phyloP scores from a whole-genome alignment of 2,329 filamentous ascomycete species.

The Penicillium sp. region DNA sequence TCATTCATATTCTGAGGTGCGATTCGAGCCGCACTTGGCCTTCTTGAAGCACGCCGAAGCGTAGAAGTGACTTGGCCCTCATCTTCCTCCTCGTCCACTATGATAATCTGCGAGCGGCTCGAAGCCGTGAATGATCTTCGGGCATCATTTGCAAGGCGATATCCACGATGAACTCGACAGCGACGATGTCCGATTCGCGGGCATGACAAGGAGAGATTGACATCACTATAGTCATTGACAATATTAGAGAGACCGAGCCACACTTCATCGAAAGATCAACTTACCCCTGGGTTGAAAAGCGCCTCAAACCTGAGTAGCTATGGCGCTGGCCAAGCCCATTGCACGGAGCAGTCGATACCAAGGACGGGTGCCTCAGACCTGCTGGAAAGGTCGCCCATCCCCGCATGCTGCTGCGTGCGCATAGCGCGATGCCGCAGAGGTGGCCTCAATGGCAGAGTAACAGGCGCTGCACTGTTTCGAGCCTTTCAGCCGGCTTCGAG shows the following conservation, averaged over 20 bases:
- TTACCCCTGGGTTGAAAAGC: background rate
- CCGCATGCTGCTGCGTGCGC: constrained; percentile 19
- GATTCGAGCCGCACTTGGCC: background rate
- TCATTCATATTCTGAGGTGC: constrained; percentile 1
- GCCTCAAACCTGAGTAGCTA: background rate
- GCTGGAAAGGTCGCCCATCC: constrained; percentile 15
- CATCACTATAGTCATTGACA: background rate
- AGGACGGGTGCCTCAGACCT: constrained; percentile 15
- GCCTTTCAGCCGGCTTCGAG: background rate
- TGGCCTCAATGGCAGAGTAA: background rate
- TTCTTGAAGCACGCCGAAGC: background rate
- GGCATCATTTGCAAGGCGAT: background rate
- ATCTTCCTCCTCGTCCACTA: constrained; percentile 9
- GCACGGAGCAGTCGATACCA: constrained; percentile 3
- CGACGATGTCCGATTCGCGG: background rate
- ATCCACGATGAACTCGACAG: background rate
- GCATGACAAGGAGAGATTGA: background rate
- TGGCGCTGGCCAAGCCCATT: background rate
- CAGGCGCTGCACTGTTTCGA: background rate
- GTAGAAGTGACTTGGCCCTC: background rate
- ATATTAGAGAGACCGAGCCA: background rate
- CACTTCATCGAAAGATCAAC: background rate
- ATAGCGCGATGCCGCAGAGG: constrained; percentile 11
- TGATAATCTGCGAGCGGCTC: background rate
- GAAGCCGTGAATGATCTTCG: constrained; percentile 7